A percentile compares a stretch with the other conserved stretches of the same genome.
Evolutionary conservation across 345 rosid genomes (phyloP).

Genomic region (Euphorbia peplus): DNA sequence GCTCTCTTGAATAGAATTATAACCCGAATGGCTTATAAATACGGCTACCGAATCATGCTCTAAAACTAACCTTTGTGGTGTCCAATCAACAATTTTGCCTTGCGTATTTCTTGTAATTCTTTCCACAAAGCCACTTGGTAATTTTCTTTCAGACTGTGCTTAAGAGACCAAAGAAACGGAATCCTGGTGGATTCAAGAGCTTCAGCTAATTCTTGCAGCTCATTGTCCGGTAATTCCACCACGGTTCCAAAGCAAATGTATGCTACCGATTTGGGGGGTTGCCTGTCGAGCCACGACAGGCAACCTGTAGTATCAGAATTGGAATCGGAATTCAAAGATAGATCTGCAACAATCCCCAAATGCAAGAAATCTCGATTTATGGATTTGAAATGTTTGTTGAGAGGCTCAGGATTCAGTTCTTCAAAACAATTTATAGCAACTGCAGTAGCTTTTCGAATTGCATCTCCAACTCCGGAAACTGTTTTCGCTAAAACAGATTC

Average conservation of each 20-base stretch:
- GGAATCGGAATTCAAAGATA: constrained; percentile 22
- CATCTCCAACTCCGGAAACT: constrained; percentile 28
- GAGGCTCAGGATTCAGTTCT: constrained; percentile 19
- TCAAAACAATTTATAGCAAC: constrained; percentile 42
- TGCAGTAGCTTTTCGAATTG: constrained; percentile 39
- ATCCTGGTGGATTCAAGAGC: constrained; percentile 40
- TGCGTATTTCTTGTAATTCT: constrained; percentile 12
- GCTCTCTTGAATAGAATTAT: no score
- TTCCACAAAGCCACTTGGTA: constrained; percentile 19
- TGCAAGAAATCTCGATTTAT: constrained; percentile 20
- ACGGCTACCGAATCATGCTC: constrained; percentile 36
- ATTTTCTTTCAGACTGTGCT: constrained; percentile 4
- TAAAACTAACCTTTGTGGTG: constrained; percentile 50
- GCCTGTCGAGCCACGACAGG: no score
- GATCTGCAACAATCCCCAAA: constrained; percentile 17
- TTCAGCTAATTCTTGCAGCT: constrained; percentile 44
- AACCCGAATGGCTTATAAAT: constrained; percentile 16
- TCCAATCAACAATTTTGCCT: constrained; percentile 55
- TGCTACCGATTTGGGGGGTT: no score
- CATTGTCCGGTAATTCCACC: constrained; percentile 30
- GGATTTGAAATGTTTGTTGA: constrained; percentile 32
- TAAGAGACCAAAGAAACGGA: constrained; percentile 55
- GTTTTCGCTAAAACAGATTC: no score
- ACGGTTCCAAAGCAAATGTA: no score
- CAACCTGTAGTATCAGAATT: no score